Conservation (phyloP, 2,329 filamentous ascomycete genomes). For the Huntiella omanensis region DNA sequence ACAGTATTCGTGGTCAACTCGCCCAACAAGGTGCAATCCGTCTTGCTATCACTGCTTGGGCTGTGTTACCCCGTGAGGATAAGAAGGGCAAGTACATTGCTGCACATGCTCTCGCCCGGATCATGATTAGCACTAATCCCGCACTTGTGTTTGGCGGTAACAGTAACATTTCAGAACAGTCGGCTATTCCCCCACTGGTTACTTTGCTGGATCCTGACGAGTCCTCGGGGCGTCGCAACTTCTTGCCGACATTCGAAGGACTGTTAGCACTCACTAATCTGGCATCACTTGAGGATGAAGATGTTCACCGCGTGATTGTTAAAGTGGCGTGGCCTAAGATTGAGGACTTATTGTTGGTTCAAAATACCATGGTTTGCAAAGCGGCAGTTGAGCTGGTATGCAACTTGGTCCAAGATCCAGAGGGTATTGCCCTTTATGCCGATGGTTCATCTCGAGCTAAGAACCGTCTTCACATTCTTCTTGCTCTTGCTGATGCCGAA, state of each 20-base stretch:
- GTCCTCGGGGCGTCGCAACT: constrained; percentile 45
- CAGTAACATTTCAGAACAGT: constrained; percentile 52
- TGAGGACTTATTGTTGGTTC: constrained; percentile 66
- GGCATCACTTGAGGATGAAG: constrained; percentile 55
- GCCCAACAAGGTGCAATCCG: constrained; percentile 89
- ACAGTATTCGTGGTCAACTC: constrained; percentile 55
- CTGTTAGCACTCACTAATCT: constrained; percentile 88
- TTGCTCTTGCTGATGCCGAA: constrained; percentile 75
- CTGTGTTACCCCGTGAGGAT: constrained; percentile 36
- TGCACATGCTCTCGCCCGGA: constrained; percentile 65
- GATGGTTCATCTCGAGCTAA: constrained; percentile 47
- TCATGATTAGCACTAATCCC: constrained; percentile 74
- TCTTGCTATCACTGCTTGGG: constrained; percentile 55
- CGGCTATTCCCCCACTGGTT: constrained; percentile 66
- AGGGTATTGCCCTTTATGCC: constrained; percentile 50
- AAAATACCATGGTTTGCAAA: constrained; percentile 57
- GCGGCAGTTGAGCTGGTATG: constrained; percentile 80
- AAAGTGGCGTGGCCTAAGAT: constrained; percentile 54
- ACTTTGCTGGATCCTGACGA: constrained; percentile 53
- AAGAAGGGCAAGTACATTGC: constrained; percentile 34
- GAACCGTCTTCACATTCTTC: constrained; percentile 61
- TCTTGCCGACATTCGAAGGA: constrained; percentile 77
- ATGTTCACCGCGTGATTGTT: constrained; percentile 49
- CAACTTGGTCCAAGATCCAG: constrained; percentile 59
- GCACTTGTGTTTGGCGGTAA: constrained; percentile 64